A percentile compares a stretch with the other conserved stretches of the same genome.
phyloP scores from a whole-genome alignment of 257 asterid genomes.

The Penstemon davidsonii region DNA sequence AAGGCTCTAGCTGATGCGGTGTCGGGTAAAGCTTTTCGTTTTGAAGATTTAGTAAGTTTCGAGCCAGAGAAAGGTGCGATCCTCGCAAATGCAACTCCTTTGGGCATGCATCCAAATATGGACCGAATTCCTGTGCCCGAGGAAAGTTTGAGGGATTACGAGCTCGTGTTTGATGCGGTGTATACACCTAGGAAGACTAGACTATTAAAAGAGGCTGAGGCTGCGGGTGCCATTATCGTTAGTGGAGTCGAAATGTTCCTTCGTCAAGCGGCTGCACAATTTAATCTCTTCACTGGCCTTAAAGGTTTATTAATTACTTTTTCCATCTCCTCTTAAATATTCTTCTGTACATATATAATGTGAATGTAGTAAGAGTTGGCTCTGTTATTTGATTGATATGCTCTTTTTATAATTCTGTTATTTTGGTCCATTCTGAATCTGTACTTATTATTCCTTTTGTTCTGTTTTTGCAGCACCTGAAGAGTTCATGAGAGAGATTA shows the following conservation, averaged over 20 bases:
- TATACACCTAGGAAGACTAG: constrained; percentile 61
- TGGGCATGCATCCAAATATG: constrained; percentile 68
- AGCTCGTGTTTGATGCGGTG: constrained; percentile 64
- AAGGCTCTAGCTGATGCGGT: constrained; percentile 58
- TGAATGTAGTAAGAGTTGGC: too few relatives aligned
- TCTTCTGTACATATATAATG: too few relatives aligned
- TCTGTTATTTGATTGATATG: too few relatives aligned
- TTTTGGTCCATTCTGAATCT: neutral
- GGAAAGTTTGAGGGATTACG: constrained; percentile 45
- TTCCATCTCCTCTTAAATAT: neutral
- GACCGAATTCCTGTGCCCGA: constrained; percentile 53
- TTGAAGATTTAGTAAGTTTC: constrained; percentile 41
- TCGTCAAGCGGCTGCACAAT: constrained; percentile 62
- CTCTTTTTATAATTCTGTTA: neutral
- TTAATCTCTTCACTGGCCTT: constrained; percentile 55
- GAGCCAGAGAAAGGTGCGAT: constrained; percentile 60
- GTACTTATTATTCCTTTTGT: neutral
- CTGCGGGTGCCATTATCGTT: constrained; percentile 59
- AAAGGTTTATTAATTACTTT: constrained; percentile 33
- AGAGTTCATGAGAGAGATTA: constrained; percentile 58
- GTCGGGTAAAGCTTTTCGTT: constrained; percentile 52
- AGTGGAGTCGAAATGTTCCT: constrained; percentile 78
- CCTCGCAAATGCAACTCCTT: constrained; percentile 72
- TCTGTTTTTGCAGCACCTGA: constrained; percentile 59
- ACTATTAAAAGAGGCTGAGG: constrained; percentile 57